Conservation (phyloP, 2,329 filamentous ascomycete genomes). For the Ophiocordyceps camponoti-saundersi region DNA sequence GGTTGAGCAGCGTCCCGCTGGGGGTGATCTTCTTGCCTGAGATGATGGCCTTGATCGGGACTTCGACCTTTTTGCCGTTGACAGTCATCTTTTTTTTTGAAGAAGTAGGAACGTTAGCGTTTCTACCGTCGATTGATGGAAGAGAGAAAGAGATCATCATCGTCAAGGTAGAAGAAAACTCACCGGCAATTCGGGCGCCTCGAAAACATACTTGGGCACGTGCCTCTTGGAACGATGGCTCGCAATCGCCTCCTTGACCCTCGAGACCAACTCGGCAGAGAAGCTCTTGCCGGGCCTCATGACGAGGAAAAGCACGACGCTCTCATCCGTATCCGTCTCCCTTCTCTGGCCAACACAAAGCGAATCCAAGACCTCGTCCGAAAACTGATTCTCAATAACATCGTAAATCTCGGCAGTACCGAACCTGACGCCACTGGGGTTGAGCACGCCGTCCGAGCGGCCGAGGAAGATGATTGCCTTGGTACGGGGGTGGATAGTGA, state of each 20-base stretch:
- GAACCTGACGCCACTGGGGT: conserved; percentile 64
- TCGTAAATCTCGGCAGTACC: conserved; percentile 68
- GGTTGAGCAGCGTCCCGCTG: conserved; percentile 62
- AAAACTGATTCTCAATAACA: conserved; percentile 51
- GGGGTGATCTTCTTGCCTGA: conserved; percentile 58
- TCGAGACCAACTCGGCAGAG: conserved; percentile 32
- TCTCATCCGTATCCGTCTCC: conserved; percentile 35
- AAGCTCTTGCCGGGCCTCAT: conserved; percentile 41
- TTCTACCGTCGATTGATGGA: no score
- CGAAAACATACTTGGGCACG: conserved; percentile 63
- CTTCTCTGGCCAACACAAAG: conserved; percentile 66
- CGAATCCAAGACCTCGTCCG: conserved; percentile 47
- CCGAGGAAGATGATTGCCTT: conserved; percentile 50
- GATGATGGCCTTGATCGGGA: conserved; percentile 73
- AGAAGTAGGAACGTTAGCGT: conserved; percentile 3
- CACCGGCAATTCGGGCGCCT: conserved; percentile 67
- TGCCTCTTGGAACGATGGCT: conserved; percentile 54
- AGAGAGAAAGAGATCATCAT: neutral
- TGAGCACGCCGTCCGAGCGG: conserved; percentile 62
- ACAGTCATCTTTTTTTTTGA: conserved; percentile 45
- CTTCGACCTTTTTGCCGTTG: conserved; percentile 71
- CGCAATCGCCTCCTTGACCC: conserved; percentile 48
- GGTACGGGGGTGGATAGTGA: conserved; percentile 51
- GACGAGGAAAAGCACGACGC: conserved; percentile 36
- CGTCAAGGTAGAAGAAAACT: conserved; percentile 20